These are phyloP conservation scores for Fusarium sp. DNA, from an alignment of 2,329 filamentous ascomycete genomes.

Conservation along the genomic window DNA sequence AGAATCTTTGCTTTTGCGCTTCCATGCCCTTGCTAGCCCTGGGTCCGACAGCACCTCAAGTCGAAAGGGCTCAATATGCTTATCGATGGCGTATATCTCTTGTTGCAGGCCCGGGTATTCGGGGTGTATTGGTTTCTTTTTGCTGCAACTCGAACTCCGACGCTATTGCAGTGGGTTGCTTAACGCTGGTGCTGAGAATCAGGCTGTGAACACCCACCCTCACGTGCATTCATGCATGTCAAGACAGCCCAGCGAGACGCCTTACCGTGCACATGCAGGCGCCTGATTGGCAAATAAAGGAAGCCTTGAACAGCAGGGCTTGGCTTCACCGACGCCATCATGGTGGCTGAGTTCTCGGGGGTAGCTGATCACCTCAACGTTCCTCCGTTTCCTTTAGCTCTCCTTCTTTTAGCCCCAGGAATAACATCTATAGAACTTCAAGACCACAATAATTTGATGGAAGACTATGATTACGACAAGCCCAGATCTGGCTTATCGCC, in stretches of 20 bases:
- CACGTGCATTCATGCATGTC: background rate
- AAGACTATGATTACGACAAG: background rate
- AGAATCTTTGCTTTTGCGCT: background rate
- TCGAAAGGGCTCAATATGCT: background rate
- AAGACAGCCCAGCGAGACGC: background rate
- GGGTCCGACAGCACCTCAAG: background rate
- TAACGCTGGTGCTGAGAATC: background rate
- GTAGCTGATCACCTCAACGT: fast-evolving
- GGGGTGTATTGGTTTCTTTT: background rate
- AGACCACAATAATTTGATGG: background rate
- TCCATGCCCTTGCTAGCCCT: background rate
- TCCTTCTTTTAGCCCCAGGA: background rate
- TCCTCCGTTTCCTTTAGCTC: background rate
- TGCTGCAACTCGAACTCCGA: background rate
- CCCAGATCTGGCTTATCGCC: no score
- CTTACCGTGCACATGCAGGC: background rate
- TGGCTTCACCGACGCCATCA: background rate
- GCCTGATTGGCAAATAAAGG: background rate
- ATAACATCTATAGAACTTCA: background rate
- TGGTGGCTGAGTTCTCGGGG: background rate
- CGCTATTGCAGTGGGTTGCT: background rate
- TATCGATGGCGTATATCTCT: no score
- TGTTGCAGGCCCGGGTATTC: no score
- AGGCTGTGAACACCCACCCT: background rate
- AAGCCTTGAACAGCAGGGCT: background rate